Evolutionary conservation across 1,284 basidiomycete species (phyloP).

Genomic region (Exobasidium cylindrosporum): DNA sequence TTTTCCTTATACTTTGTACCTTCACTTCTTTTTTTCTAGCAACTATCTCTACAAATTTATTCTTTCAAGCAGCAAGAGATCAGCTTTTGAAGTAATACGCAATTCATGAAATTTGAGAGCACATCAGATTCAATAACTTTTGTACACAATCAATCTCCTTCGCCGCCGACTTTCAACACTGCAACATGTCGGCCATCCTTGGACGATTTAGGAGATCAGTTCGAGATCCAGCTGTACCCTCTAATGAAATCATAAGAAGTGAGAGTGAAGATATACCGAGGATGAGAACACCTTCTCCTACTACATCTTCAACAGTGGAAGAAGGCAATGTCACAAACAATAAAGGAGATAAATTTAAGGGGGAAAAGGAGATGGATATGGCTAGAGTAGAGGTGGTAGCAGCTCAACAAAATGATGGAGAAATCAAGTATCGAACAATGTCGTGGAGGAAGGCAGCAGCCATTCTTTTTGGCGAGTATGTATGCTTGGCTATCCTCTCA

Average conservation of each 20-base stretch:
- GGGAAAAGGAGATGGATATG: not conserved
- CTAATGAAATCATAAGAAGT: not conserved
- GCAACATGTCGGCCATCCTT: not conserved
- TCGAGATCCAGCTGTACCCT: not conserved
- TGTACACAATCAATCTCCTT: not conserved
- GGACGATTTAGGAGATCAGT: not conserved
- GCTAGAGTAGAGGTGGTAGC: constrained; percentile 17
- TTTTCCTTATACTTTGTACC: too few species aligned
- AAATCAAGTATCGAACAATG: constrained; percentile 34
- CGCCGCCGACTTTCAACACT: not conserved
- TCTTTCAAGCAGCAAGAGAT: too few species aligned
- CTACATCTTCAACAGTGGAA: not conserved
- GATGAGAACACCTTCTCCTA: not conserved
- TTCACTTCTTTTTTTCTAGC: too few species aligned
- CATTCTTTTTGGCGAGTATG: constrained; percentile 45
- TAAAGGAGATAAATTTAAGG: not conserved
- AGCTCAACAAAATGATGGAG: constrained; percentile 30
- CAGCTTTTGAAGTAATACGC: too few species aligned
- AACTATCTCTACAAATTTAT: too few species aligned
- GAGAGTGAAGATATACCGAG: not conserved
- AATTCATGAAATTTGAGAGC: not conserved
- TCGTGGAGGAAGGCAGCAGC: constrained; percentile 15
- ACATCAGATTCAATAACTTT: not conserved
- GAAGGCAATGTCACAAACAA: not conserved
- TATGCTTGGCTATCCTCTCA: constrained; percentile 44